phyloP scores from a whole-genome alignment of 1,139 yeast genomes.

The Protomyces arabidopsidicola region DNA sequence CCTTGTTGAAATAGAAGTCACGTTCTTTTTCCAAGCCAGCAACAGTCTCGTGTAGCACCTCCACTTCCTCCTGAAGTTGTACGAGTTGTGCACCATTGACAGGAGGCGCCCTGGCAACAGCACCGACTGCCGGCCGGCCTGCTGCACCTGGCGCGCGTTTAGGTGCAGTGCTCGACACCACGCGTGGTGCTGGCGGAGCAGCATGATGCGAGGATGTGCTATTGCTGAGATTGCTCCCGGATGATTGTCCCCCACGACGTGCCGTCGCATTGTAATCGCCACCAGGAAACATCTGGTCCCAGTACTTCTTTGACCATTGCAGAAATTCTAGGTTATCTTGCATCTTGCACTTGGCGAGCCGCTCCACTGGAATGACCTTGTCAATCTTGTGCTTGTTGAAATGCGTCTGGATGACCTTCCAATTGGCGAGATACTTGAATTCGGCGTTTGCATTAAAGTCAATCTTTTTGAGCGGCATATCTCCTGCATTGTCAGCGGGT shows the following conservation, averaged over 20 bases:
- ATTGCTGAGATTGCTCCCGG: conserved; percentile 3
- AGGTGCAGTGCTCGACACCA: neutral
- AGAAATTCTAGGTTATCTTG: conserved; percentile 91
- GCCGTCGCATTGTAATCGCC: conserved; percentile 62
- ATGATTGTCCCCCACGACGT: conserved; percentile 43
- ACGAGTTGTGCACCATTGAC: conserved; percentile 11
- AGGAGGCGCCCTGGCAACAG: conserved; percentile 19
- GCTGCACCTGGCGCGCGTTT: conserved; percentile 16
- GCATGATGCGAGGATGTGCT: neutral
- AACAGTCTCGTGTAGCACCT: conserved; percentile 34
- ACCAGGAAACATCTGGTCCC: conserved; percentile 73
- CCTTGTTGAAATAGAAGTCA: conserved; percentile 80
- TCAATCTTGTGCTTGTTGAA: conserved; percentile 68
- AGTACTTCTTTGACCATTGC: conserved; percentile 83
- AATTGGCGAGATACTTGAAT: conserved; percentile 73
- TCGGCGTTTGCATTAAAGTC: conserved; percentile 61
- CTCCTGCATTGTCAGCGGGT: conserved; percentile 37
- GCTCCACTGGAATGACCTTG: conserved; percentile 74
- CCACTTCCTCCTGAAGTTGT: conserved; percentile 33
- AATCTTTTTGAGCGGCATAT: conserved; percentile 25
- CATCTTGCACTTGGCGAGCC: conserved; percentile 75
- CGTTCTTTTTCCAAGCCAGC: conserved; percentile 56
- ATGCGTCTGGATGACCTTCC: conserved; percentile 75
- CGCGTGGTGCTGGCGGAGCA: neutral
- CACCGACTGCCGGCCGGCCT: conserved; percentile 4